phyloP scores from a whole-genome alignment of 192 early-diverging fungal genomes.

The Obelidium mucronatum region DNA sequence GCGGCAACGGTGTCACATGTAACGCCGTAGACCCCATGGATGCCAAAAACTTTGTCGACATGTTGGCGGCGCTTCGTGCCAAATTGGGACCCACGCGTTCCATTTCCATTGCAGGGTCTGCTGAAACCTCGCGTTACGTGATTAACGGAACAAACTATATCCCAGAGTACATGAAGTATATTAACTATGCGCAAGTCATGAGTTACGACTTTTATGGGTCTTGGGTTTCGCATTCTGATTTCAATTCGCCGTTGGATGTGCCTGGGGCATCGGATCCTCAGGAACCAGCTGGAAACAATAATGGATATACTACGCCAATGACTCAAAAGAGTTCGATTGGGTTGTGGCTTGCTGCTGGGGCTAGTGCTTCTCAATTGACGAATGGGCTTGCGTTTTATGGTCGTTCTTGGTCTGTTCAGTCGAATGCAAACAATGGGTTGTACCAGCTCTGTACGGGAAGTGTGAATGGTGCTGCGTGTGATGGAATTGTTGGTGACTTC shows the following conservation, averaged over 20 bases:
- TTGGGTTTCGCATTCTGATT: conserved; percentile 8
- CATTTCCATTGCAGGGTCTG: conserved; percentile 22
- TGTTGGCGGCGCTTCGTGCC: conserved; percentile 3
- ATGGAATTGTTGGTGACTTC: conserved; percentile 3
- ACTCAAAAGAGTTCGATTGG: background rate
- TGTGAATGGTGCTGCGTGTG: background rate
- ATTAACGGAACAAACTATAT: conserved; percentile 12
- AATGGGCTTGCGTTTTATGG: conserved; percentile 19
- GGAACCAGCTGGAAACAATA: conserved; percentile 6
- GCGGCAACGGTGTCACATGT: conserved; percentile 15
- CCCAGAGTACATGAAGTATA: conserved; percentile 4
- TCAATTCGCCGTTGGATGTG: conserved; percentile 18
- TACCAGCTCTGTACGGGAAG: conserved; percentile 17
- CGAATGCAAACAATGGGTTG: conserved; percentile 13
- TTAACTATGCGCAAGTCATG: conserved; percentile 21
- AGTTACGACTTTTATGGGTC: conserved; percentile 32
- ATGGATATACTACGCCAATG: background rate
- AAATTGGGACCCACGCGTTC: conserved; percentile 4
- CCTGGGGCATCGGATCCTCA: conserved; percentile 18
- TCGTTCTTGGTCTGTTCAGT: background rate
- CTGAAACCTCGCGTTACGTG: conserved; percentile 4
- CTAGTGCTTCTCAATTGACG: background rate
- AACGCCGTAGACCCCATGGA: conserved; percentile 22
- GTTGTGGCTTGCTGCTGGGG: conserved; percentile 3
- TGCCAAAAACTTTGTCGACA: conserved; percentile 8